A percentile compares a stretch with the other conserved stretches of the same genome.
These are phyloP conservation scores for Gloeophyllum trabeum DNA, from an alignment of 768 basidiomycete species.

Conservation along the genomic window DNA sequence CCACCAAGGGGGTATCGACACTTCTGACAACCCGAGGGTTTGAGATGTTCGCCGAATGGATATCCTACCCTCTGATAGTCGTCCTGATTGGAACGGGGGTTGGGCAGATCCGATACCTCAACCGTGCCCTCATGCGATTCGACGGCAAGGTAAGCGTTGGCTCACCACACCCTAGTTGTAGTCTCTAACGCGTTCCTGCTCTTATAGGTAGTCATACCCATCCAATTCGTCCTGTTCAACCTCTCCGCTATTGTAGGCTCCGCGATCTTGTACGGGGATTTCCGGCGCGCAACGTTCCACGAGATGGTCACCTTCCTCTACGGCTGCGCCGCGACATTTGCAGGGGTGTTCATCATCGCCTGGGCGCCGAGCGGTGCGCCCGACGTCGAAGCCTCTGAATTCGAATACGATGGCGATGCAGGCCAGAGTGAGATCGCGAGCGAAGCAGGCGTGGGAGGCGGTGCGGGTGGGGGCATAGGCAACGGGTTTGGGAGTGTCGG, in stretches of 20 bases:
- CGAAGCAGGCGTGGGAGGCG: constrained; percentile 21
- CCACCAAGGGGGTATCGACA: constrained; percentile 87
- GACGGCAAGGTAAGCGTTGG: constrained; percentile 72
- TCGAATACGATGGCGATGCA: constrained; percentile 8
- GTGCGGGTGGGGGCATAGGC: not conserved
- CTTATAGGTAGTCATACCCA: constrained; percentile 75
- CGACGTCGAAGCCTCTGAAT: constrained; percentile 11
- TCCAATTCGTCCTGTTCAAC: constrained; percentile 92
- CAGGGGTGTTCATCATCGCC: constrained; percentile 83
- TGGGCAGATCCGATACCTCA: constrained; percentile 78
- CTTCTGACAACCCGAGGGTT: constrained; percentile 73
- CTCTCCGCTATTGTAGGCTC: constrained; percentile 89
- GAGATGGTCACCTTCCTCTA: constrained; percentile 77
- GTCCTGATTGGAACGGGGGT: constrained; percentile 68
- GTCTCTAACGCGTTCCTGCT: constrained; percentile 1
- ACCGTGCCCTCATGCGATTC: constrained; percentile 84
- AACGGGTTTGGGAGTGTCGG: constrained; percentile 12
- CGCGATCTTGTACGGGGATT: constrained; percentile 90
- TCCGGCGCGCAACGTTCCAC: constrained; percentile 71
- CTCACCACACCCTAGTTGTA: too few relatives aligned
- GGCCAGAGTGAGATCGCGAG: constrained; percentile 8
- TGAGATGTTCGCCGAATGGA: constrained; percentile 66
- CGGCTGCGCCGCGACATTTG: constrained; percentile 82
- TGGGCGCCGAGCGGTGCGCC: constrained; percentile 39
- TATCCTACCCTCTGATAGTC: constrained; percentile 70